Evolutionary conservation across 75 land plant species (phyloP).

Genomic region (Adiantum capillusveneris): DNA sequence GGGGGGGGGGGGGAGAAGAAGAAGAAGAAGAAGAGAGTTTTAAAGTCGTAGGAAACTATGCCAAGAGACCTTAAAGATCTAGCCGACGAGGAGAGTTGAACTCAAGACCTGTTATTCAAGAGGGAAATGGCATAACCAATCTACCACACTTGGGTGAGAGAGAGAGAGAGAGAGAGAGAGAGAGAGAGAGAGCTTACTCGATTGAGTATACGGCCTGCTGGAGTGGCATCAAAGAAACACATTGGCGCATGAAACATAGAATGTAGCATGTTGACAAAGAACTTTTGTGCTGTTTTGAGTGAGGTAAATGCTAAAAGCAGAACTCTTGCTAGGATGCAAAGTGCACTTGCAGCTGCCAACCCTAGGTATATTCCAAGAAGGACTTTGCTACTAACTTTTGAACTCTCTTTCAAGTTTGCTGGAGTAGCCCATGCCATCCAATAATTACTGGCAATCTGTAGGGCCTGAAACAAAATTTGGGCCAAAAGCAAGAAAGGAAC

Average conservation of each 20-base stretch:
- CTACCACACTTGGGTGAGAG: no score
- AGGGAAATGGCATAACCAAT: no score
- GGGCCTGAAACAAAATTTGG: constrained; percentile 51
- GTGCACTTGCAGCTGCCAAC: constrained; percentile 44
- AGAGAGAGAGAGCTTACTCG: constrained; percentile 33
- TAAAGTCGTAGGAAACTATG: no score
- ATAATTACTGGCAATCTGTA: constrained; percentile 75
- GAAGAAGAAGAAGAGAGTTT: no score
- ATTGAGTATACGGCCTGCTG: constrained; percentile 67
- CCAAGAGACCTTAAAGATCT: no score
- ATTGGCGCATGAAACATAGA: constrained; percentile 68
- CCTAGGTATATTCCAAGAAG: constrained; percentile 45
- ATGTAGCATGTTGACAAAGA: constrained; percentile 46
- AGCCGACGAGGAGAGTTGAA: no score
- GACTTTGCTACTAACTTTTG: constrained; percentile 18
- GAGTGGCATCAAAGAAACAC: constrained; percentile 81
- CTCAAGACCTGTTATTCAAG: no score
- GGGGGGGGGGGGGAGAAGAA: no score
- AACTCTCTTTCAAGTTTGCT: constrained; percentile 4
- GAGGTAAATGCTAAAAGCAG: constrained; percentile 48
- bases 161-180: no score
- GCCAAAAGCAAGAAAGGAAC: constrained; percentile 64
- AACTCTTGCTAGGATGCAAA: constrained; percentile 48
- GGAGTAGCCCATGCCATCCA: constrained; percentile 86
- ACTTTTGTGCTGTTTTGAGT: constrained; percentile 46